A percentile compares a stretch with the other conserved stretches of the same genome.
Evolutionary conservation across 2,329 filamentous ascomycete species (phyloP).

Genomic region (Apiospora sp.): DNA sequence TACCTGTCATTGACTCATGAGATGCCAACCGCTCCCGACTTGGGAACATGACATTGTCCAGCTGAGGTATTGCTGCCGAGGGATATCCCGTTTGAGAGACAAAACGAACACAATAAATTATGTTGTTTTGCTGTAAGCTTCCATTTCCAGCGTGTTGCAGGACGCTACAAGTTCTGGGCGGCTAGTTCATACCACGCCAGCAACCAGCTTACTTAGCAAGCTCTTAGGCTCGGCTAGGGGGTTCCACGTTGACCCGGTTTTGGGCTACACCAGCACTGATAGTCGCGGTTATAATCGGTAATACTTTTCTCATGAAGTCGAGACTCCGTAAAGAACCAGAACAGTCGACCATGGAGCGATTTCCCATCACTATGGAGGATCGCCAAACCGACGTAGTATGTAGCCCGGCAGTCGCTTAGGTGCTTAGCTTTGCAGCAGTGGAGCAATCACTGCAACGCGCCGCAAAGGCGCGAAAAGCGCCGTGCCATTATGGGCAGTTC

Average conservation of each 20-base stretch:
- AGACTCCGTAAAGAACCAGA: not conserved
- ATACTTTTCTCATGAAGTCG: not conserved
- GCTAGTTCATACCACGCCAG: not conserved
- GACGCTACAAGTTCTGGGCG: not conserved
- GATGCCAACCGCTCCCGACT: not conserved
- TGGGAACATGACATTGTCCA: not conserved
- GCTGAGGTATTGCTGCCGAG: not conserved
- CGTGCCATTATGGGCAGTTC: not conserved
- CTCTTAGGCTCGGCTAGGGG: not conserved
- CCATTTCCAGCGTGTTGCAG: not conserved
- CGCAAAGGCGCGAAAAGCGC: constrained; percentile 2
- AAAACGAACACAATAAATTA: not conserved
- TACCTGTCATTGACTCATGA: not conserved
- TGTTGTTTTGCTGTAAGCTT: not conserved
- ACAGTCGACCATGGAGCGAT: constrained; percentile 5
- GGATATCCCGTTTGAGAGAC: not conserved
- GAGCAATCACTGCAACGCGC: not conserved
- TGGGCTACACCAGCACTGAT: not conserved
- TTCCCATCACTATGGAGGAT: not conserved
- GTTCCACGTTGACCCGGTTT: not conserved
- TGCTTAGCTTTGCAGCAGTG: not conserved
- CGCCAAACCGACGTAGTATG: not conserved
- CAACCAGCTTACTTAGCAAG: not conserved
- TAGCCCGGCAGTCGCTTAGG: not conserved
- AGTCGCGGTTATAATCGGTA: constrained; percentile 8